These are phyloP conservation scores for Globisporangium mamillatum DNA, from an alignment of 352 stramenopile species.

Conservation along the genomic window DNA sequence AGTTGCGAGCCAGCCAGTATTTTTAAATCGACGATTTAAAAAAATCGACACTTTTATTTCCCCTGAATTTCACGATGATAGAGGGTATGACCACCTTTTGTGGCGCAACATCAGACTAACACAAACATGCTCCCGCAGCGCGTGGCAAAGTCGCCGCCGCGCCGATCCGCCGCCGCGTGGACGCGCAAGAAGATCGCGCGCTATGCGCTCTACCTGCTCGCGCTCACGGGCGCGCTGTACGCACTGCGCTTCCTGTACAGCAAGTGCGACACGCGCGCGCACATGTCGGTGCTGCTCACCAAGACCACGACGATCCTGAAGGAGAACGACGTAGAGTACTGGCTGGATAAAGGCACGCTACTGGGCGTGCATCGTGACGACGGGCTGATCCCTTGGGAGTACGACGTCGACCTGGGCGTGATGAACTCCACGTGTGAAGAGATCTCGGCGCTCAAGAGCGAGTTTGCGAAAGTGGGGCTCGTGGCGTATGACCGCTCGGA, in stretches of 20 bases:
- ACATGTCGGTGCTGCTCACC: constrained; percentile 66
- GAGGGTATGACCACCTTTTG: too few relatives aligned
- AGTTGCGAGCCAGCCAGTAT: too few relatives aligned
- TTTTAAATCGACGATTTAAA: too few relatives aligned
- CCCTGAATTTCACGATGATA: too few relatives aligned
- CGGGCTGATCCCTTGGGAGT: constrained; percentile 77
- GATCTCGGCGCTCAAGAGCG: constrained; percentile 65
- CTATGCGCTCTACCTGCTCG: constrained; percentile 31
- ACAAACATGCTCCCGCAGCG: constrained; percentile 20
- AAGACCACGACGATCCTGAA: constrained; percentile 66
- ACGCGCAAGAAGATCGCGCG: constrained; percentile 27
- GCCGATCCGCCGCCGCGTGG: constrained; percentile 13
- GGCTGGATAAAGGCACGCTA: constrained; percentile 80
- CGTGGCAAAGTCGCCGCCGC: constrained; percentile 19
- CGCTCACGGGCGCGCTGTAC: constrained; percentile 27
- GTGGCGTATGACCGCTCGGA: constrained; percentile 66
- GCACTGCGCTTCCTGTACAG: constrained; percentile 56
- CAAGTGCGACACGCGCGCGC: constrained; percentile 72
- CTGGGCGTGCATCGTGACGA: constrained; percentile 66
- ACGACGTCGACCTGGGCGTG: constrained; percentile 78
- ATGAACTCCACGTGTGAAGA: constrained; percentile 68
- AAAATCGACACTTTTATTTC: too few relatives aligned
- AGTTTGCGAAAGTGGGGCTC: constrained; percentile 60
- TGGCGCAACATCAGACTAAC: neutral
- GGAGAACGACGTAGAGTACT: constrained; percentile 71